These are phyloP conservation scores for Pyricularia sp. DNA, from an alignment of 2,329 filamentous ascomycete genomes.

Conservation along the genomic window DNA sequence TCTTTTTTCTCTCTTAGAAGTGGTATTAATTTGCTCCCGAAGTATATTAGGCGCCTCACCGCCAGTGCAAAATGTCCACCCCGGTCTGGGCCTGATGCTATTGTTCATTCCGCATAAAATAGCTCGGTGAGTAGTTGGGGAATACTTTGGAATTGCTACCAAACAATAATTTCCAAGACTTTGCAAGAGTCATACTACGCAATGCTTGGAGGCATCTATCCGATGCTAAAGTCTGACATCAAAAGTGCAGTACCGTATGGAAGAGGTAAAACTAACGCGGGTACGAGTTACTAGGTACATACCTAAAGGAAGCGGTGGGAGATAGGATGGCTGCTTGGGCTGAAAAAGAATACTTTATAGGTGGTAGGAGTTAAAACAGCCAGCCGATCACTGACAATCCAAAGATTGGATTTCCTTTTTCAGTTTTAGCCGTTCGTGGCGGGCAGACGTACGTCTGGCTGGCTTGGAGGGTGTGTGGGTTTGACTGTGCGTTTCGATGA, in stretches of 20 bases:
- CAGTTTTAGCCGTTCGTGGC: background rate
- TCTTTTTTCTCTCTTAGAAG: background rate
- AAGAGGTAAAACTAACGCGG: background rate
- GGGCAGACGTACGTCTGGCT: background rate
- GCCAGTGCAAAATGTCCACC: background rate
- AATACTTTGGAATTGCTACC: background rate
- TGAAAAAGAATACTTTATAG: background rate
- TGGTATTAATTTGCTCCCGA: background rate
- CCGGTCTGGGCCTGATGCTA: background rate
- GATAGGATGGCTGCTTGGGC: background rate
- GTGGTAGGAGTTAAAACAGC: background rate
- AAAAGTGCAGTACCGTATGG: background rate
- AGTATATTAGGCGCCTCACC: background rate
- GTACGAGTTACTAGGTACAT: background rate
- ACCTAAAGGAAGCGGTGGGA: background rate
- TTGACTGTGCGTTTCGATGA: background rate
- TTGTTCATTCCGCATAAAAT: background rate
- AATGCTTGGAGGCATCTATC: background rate
- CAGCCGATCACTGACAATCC: background rate
- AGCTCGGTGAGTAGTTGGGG: background rate
- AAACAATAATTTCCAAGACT: background rate
- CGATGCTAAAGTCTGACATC: background rate
- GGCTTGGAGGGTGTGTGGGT: background rate
- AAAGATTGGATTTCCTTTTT: background rate
- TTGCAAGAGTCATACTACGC: background rate